These are phyloP conservation scores for Fusarium sp. DNA, from an alignment of 2,329 filamentous ascomycete species.

Conservation along the genomic window DNA sequence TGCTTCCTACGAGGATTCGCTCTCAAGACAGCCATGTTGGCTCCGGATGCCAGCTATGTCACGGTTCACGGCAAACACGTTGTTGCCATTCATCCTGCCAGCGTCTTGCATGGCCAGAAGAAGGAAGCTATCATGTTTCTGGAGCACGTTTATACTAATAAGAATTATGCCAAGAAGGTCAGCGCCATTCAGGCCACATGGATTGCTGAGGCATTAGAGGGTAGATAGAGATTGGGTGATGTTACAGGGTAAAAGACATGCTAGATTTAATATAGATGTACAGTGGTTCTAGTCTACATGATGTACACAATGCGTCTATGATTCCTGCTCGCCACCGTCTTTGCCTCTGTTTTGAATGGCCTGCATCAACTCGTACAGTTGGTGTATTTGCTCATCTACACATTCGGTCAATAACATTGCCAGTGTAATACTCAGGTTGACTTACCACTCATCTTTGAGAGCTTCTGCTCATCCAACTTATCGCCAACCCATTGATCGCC, in stretches of 20 bases:
- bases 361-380: slow-evolving; percentile 95
- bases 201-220: slow-evolving; percentile 67
- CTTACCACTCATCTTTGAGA: slow-evolving; percentile 95
- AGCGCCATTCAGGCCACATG: slow-evolving; percentile 73
- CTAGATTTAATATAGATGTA: slow-evolving; percentile 26
- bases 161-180: slow-evolving; percentile 78
- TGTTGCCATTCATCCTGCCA: slow-evolving; percentile 75
- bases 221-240: slow-evolving; percentile 35
- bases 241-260: slow-evolving; percentile 8
- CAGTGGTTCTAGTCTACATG: slow-evolving; percentile 35
- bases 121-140: slow-evolving; percentile 78
- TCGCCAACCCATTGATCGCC: slow-evolving; percentile 88
- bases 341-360: slow-evolving; percentile 70
- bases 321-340: slow-evolving; percentile 48
- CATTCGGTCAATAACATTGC: slow-evolving; percentile 15
- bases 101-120: slow-evolving; percentile 74
- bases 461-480: slow-evolving; percentile 84
- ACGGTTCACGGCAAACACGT: slow-evolving; percentile 73
- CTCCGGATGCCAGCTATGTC: slow-evolving; percentile 73
- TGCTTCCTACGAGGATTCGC: slow-evolving; percentile 76
- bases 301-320: slow-evolving; percentile 36
- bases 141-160: slow-evolving; percentile 76
- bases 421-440: background rate
- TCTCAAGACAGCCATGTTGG: slow-evolving; percentile 72
- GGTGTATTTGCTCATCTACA: slow-evolving; percentile 90